Percentiles rank a stretch among this genome's conserved stretches.
phyloP scores from a whole-genome alignment of 257 asterid genomes.

The Solanum sejunctum region DNA sequence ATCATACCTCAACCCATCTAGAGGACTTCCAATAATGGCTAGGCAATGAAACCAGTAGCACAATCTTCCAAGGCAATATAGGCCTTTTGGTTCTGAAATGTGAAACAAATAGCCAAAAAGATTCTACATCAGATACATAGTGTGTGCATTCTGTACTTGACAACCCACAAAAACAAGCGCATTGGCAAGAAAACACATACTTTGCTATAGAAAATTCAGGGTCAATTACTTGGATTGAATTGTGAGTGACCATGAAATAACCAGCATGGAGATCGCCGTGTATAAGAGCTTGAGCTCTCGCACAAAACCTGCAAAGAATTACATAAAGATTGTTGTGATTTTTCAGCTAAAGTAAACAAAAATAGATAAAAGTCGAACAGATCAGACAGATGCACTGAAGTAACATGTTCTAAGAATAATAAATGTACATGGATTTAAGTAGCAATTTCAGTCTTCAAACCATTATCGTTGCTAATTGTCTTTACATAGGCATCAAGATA shows the following conservation, averaged over 20 bases:
- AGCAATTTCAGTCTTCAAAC: conserved; percentile 80
- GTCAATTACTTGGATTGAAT: conserved; percentile 88
- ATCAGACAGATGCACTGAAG: background rate
- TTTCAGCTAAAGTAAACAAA: background rate
- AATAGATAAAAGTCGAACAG: conserved; percentile 2
- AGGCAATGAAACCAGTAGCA: conserved; percentile 38
- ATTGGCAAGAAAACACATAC: conserved; percentile 16
- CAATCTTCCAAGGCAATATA: conserved; percentile 62
- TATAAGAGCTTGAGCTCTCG: conserved; percentile 88
- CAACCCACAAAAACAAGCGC: background rate
- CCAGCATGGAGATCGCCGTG: conserved; percentile 95
- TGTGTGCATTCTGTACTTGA: background rate
- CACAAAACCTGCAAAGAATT: conserved; percentile 64
- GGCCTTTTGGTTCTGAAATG: conserved; percentile 54
- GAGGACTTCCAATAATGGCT: conserved; percentile 50
- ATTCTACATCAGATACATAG: background rate
- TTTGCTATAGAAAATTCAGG: conserved; percentile 77
- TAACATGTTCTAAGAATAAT: background rate
- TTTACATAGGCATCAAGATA: conserved; percentile 78
- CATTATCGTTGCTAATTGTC: conserved; percentile 61
- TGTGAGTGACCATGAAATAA: conserved; percentile 76
- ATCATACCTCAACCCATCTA: conserved; percentile 75
- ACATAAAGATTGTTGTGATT: background rate
- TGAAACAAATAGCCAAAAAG: background rate
- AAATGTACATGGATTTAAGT: conserved; percentile 70